Conservation (phyloP, 208 protist genomes). For the Leishmania martiniquensis region DNA sequence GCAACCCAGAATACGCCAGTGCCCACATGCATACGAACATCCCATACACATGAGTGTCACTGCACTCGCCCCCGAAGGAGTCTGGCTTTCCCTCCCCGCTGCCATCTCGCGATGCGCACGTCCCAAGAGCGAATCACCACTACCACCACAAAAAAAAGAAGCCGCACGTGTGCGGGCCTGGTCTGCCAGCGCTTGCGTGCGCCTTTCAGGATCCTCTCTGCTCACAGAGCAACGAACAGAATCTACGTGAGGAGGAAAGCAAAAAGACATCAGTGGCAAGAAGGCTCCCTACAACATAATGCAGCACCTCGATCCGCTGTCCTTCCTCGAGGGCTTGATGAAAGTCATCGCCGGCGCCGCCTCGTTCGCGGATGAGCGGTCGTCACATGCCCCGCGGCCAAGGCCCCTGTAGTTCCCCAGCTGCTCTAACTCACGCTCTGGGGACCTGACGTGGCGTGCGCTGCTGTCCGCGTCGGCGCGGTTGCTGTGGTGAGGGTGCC, state of each 20-base stretch:
- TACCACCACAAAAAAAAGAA: slow-evolving; percentile 1
- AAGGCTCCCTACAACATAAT: slow-evolving; percentile 11
- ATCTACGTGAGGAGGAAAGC: neutral
- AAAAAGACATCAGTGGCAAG: neutral
- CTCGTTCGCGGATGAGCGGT: neutral
- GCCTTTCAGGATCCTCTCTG: neutral
- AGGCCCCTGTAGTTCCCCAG: neutral
- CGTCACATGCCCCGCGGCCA: neutral
- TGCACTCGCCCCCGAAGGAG: neutral
- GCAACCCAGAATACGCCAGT: neutral
- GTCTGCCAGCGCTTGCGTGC: neutral
- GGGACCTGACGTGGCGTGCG: neutral
- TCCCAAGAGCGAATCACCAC: too few relatives aligned
- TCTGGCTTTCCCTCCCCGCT: neutral
- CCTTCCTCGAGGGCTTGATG: slow-evolving; percentile 5
- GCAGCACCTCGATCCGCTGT: slow-evolving; percentile 17
- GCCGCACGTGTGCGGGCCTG: neutral
- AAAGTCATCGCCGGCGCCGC: neutral
- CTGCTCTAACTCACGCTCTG: neutral
- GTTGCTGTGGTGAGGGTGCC: neutral
- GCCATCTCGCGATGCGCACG: neutral
- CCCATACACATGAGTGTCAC: neutral
- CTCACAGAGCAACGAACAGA: neutral
- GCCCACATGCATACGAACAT: neutral
- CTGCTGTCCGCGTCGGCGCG: neutral